A percentile compares a stretch with the other conserved stretches of the same genome.
These are phyloP conservation scores for Mycena latifolia DNA, from an alignment of 768 basidiomycete species.

Conservation along the genomic window DNA sequence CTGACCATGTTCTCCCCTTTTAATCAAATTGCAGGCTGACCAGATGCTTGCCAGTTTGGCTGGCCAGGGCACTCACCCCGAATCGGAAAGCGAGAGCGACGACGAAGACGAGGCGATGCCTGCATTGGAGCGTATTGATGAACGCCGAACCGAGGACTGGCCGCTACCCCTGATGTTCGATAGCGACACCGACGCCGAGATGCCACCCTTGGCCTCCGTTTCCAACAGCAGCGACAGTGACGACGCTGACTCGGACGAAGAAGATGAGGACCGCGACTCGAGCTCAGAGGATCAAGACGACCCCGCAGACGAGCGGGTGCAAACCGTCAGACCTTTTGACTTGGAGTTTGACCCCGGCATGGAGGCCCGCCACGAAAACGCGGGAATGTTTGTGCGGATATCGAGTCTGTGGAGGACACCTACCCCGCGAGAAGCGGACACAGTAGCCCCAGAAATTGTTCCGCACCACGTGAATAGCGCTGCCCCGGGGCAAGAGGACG, in stretches of 20 bases:
- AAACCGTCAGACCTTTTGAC: constrained; percentile 28
- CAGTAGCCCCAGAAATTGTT: constrained; percentile 2
- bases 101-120: constrained; percentile 26
- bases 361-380: constrained; percentile 3
- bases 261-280: constrained; percentile 24
- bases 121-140: constrained; percentile 32
- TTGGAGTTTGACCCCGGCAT: constrained; percentile 24
- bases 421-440: neutral
- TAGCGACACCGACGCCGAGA: constrained; percentile 44
- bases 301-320: neutral
- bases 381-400: constrained; percentile 14
- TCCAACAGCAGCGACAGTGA: constrained; percentile 50
- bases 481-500: constrained; percentile 34
- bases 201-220: constrained; percentile 51
- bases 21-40: constrained; percentile 43
- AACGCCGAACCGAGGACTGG: constrained; percentile 23
- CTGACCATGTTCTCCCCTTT: neutral
- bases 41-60: constrained; percentile 46
- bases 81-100: constrained; percentile 27
- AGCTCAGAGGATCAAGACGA: constrained; percentile 12
- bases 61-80: constrained; percentile 19
- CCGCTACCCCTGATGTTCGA: constrained; percentile 25
- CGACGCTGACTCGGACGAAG: constrained; percentile 10
- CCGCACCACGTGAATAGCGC: neutral
- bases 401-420: constrained; percentile 2